Conservation (phyloP, 2,329 filamentous ascomycete species). For the Mariannaea sp. region DNA sequence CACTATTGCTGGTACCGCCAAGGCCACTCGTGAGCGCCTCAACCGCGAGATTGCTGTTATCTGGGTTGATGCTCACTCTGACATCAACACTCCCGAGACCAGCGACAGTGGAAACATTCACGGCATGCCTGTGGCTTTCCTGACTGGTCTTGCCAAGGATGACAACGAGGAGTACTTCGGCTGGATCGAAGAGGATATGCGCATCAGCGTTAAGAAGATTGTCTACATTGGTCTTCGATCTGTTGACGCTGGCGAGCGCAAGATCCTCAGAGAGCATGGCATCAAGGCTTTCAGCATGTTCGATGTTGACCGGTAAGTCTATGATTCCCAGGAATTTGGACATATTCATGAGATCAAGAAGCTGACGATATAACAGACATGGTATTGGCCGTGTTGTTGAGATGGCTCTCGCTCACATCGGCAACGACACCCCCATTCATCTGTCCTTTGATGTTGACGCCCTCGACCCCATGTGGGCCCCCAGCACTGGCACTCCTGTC, state of each 20-base stretch:
- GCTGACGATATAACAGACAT: constrained; percentile 57
- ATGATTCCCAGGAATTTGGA: background rate
- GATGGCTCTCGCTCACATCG: constrained; percentile 97
- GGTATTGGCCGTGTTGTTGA: constrained; percentile 96
- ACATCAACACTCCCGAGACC: constrained; percentile 95
- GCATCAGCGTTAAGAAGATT: constrained; percentile 76
- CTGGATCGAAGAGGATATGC: constrained; percentile 79
- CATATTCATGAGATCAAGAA: background rate
- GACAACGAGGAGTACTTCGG: constrained; percentile 82
- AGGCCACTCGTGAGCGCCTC: constrained; percentile 82
- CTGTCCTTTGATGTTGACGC: constrained; percentile 97
- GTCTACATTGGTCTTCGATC: constrained; percentile 97
- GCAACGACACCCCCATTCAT: constrained; percentile 92
- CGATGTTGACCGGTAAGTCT: constrained; percentile 81
- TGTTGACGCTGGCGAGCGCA: constrained; percentile 93
- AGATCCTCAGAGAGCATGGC: constrained; percentile 81
- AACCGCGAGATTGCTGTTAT: constrained; percentile 88
- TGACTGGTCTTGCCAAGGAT: constrained; percentile 82
- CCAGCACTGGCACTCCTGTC: constrained; percentile 93
- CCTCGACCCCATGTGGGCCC: constrained; percentile 93
- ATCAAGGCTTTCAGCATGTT: constrained; percentile 99
- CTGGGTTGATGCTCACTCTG: constrained; percentile 97
- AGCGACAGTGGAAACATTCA: constrained; percentile 93
- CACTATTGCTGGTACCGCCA: constrained; percentile 84
- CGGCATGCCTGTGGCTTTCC: constrained; percentile 94